These are phyloP conservation scores for Mycena leptocephala DNA, from an alignment of 768 basidiomycete species.

Conservation along the genomic window DNA sequence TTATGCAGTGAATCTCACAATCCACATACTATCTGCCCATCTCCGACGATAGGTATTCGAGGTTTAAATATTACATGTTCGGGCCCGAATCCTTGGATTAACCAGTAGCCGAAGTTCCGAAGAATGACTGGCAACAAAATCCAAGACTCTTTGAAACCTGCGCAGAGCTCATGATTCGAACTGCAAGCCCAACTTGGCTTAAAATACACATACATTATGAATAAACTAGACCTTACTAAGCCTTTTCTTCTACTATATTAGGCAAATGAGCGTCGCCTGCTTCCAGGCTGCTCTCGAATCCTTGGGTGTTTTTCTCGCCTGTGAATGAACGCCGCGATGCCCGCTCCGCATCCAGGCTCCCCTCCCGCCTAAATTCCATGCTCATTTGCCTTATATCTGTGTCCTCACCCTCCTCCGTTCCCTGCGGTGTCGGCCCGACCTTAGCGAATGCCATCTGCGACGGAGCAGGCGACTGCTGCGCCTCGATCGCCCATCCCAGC, in stretches of 20 bases:
- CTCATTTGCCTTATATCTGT: not conserved
- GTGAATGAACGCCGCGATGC: not conserved
- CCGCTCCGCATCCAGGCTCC: not conserved
- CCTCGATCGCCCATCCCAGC: conserved; percentile 30
- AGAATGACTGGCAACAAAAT: too few relatives aligned
- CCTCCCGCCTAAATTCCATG: not conserved
- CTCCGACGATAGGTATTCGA: too few relatives aligned
- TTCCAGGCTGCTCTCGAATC: not conserved
- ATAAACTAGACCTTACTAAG: not conserved
- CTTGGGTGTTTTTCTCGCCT: not conserved
- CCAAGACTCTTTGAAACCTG: too few relatives aligned
- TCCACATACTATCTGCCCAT: too few relatives aligned
- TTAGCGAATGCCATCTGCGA: conserved; percentile 29
- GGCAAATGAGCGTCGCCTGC: not conserved
- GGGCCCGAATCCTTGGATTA: too few relatives aligned
- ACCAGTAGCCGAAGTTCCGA: too few relatives aligned
- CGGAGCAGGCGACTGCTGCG: conserved; percentile 3
- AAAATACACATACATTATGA: not conserved
- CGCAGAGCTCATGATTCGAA: too few relatives aligned
- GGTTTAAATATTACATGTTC: too few relatives aligned
- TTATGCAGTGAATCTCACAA: too few relatives aligned
- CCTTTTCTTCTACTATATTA: not conserved
- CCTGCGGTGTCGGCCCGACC: not conserved
- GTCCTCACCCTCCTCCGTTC: not conserved
- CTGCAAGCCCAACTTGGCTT: too few relatives aligned